A percentile compares a stretch with the other conserved stretches of the same genome.
These are phyloP conservation scores for Bryopsis sp. DNA, from an alignment of 139 green algal species.

Conservation along the genomic window DNA sequence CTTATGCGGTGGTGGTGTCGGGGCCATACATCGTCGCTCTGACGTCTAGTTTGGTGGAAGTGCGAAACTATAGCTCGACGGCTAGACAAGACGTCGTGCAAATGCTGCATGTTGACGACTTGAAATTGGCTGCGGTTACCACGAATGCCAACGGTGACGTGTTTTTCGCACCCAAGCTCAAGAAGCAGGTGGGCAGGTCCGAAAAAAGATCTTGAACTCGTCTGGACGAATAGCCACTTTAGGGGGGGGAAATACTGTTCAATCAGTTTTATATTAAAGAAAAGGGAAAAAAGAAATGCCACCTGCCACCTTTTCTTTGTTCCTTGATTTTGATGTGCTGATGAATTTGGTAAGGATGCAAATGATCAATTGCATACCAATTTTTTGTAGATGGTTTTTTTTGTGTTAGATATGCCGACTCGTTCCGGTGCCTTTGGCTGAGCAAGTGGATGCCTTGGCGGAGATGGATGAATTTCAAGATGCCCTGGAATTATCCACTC, in stretches of 20 bases:
- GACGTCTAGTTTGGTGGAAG: conserved; percentile 11
- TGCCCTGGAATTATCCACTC: conserved; percentile 7
- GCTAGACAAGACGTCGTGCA: conserved; percentile 13
- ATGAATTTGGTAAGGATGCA: too few relatives aligned
- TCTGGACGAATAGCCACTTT: too few relatives aligned
- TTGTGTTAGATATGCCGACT: conserved; percentile 9
- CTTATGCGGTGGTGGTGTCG: not conserved
- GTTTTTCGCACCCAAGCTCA: conserved; percentile 10
- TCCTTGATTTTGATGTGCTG: too few relatives aligned
- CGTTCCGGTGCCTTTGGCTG: conserved; percentile 1
- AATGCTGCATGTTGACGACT: conserved; percentile 10
- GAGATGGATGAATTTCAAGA: conserved; percentile 20
- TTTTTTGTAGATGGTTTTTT: not conserved
- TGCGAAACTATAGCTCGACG: conserved; percentile 13
- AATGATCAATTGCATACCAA: too few relatives aligned
- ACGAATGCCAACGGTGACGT: not conserved
- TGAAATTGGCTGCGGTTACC: not conserved
- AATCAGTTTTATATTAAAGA: too few relatives aligned
- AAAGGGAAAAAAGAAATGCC: too few relatives aligned
- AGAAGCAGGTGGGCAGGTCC: not conserved
- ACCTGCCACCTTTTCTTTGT: too few relatives aligned
- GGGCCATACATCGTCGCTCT: conserved; percentile 5
- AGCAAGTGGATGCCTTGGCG: conserved; percentile 8
- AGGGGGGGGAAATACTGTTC: too few relatives aligned
- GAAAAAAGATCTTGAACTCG: too few relatives aligned